Evolutionary conservation across 768 basidiomycete species (phyloP), one percentile per base, ranked within the genome.

Genomic region (Nidularia sp.): DNA sequence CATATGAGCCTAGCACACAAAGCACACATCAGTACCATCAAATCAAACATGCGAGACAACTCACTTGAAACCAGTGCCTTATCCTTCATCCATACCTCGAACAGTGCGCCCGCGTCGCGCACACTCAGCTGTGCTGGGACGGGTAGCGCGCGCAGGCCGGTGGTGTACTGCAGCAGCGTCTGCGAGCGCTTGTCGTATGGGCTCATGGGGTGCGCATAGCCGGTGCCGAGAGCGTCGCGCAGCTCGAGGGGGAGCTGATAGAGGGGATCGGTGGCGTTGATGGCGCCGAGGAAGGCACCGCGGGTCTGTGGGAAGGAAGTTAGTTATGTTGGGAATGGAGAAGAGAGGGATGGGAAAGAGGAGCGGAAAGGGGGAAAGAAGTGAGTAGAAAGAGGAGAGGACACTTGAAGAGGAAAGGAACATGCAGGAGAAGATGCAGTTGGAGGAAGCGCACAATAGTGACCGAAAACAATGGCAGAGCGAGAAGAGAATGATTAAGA

Each of bases 81-180:
- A 54, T 84, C 80, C 46, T 81, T 79, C 59, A 77, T 81, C 88
- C 88, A 93, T 12, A 91, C 56, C 55, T 93, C 85, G 59, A 89
- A 91, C 53, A 94, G 60, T 5, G 82, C 80, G 22, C 78, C 78
- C 0, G 92, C 91, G 65, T 96, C 94, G 13, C 71, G 62, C 4
- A 86, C 60, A 1, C 71, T 79, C 59, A 95, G 65, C 56, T 76
- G 68, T 22, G 78, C 81, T 0, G 88, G 88, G 0, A 79, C 73
- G 9, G 55, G 55, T 0, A 78, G 41, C 0, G 66, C 61, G 45
- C 59, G 59, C 47, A 79, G 43, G 2, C 85, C 87, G 45, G 74
- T 59, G 0, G 84, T 71, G 56, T 88, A 90, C 7, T 67, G 66
- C 18, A 72, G 58, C 34, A 90, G 62, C 4, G 69, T 71, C 22